phyloP scores from a whole-genome alignment of 345 rosid species.

The Euphorbia lathyris region DNA sequence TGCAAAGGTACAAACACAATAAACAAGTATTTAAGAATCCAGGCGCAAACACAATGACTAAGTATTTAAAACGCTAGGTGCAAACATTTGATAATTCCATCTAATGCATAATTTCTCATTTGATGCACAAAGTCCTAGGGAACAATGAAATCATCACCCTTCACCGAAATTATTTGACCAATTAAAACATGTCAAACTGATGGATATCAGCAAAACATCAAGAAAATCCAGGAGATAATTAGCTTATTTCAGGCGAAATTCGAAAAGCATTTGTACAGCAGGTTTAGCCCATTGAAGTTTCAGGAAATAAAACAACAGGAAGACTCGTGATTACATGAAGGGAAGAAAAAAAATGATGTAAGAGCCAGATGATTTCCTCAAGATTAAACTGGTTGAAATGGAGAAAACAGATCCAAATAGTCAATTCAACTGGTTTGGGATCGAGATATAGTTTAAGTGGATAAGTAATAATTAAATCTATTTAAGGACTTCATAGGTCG shows the following conservation, averaged over 20 bases:
- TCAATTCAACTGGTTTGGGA: neutral
- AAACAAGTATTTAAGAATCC: neutral
- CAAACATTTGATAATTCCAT: neutral
- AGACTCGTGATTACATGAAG: neutral
- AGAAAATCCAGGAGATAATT: neutral
- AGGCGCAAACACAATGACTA: neutral
- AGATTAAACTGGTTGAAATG: neutral
- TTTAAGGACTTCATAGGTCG: neutral
- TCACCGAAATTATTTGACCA: neutral
- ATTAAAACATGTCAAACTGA: neutral
- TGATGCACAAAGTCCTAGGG: neutral
- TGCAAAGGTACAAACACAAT: neutral
- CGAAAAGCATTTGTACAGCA: neutral
- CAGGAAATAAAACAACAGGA: neutral
- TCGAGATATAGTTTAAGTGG: neutral
- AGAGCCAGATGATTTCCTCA: neutral
- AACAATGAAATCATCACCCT: neutral
- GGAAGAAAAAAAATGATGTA: neutral
- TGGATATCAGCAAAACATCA: neutral
- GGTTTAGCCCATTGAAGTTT: neutral
- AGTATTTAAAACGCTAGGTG: neutral
- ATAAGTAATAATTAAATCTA: neutral
- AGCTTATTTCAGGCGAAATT: neutral
- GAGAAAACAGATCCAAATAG: neutral
- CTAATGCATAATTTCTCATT: neutral